Evolutionary conservation across 2,329 filamentous ascomycete genomes (phyloP), one percentile per base, ranked within the genome.

Genomic region (Epichloe scottii): DNA sequence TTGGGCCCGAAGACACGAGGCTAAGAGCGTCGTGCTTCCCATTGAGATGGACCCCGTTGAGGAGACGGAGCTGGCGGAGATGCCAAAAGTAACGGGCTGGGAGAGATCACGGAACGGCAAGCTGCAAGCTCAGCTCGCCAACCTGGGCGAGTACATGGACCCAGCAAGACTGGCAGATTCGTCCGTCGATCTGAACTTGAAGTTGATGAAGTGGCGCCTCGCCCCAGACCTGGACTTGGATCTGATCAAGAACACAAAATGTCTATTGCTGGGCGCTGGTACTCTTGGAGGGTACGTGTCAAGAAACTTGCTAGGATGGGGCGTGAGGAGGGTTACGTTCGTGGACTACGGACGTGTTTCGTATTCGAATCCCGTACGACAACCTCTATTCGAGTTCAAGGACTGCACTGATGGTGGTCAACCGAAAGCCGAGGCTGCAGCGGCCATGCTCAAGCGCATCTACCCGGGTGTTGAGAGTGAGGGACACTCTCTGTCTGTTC

Each of bases 181-280:
- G 64, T 89, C 90, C 0, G 91, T 97, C 10, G 93, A 98, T 62
- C 76, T 98, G 53, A 98, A 98, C 62, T 75, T 97, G 54, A 97
- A 97, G 69, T 77, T 98, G 52, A 98, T 98, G 84, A 98, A 96
- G 70, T 98, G 93, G 93, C 84, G 93, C 39, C 89, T 98, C 60
- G 88, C 89, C 7, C 93, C 93, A 0, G 83, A 84, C 48, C 77
- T 98, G 40, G 79, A 97, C 63, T 78, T 98, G 10, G 89, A 96
- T 33, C 79, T 79, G 33, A 90, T 97, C 63, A 96, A 95, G 63
- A 79, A 84, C 52, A 91, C 89, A 3, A 95, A 84, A 62, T 98
- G 93, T 63, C 77, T 98, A 15, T 72, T 98, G 3, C 79, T 98
- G 1, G 93, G 93, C 4, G 89, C 93, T 0, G 93, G 93, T 14